phyloP scores from a whole-genome alignment of 768 basidiomycete species.

The Boletus vermiculosoides region DNA sequence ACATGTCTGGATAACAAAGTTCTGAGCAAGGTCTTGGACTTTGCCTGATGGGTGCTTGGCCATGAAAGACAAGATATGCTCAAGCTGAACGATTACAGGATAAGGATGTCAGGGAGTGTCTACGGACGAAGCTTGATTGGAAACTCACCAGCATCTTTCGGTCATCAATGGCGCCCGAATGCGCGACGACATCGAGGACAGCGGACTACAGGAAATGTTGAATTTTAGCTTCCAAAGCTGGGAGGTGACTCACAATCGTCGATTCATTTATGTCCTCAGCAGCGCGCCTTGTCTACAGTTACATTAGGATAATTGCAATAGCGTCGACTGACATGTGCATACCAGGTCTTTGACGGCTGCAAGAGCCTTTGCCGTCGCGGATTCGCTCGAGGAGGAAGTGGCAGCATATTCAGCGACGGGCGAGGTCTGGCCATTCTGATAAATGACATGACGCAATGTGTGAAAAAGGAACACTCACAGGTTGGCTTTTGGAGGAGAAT shows the following conservation, averaged over 20 bases:
- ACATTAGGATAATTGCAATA: background rate
- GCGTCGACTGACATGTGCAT: background rate
- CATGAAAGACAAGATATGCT: slow-evolving; percentile 64
- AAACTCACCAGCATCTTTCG: slow-evolving; percentile 69
- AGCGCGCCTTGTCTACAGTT: slow-evolving; percentile 29
- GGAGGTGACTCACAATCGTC: slow-evolving; percentile 15
- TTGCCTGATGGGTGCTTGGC: slow-evolving; percentile 53
- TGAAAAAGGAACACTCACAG: slow-evolving; percentile 18
- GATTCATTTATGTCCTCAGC: slow-evolving; percentile 32
- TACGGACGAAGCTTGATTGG: background rate
- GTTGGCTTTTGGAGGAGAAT: slow-evolving; percentile 28
- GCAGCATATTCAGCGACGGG: slow-evolving; percentile 12
- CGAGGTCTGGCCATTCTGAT: slow-evolving; percentile 12
- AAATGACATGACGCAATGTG: background rate
- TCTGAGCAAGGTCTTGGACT: slow-evolving; percentile 39
- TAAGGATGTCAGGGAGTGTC: background rate
- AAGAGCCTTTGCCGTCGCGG: slow-evolving; percentile 24
- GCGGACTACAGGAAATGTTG: slow-evolving; percentile 42
- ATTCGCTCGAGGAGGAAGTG: slow-evolving; percentile 12
- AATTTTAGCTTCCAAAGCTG: background rate
- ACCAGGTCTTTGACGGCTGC: slow-evolving; percentile 32
- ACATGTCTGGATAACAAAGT: slow-evolving; percentile 53
- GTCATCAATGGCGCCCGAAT: slow-evolving; percentile 69
- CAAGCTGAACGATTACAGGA: slow-evolving; percentile 47
- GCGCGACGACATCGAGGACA: slow-evolving; percentile 56